phyloP scores from a whole-genome alignment of 495 filamentous ascomycete genomes.

The Lindgomyces ingoldianus region DNA sequence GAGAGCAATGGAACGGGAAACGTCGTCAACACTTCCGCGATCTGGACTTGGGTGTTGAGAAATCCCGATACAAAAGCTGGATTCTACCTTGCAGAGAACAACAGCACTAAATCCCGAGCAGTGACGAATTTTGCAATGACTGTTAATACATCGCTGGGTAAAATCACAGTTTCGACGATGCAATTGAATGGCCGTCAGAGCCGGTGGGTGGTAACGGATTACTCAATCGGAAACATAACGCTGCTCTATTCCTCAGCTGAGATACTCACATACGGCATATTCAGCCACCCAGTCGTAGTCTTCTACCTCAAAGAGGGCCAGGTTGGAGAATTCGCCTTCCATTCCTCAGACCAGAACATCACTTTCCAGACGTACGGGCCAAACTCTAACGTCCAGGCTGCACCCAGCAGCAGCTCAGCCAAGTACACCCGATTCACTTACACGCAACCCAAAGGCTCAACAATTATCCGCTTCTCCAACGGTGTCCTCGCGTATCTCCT shows the following conservation, averaged over 20 bases:
- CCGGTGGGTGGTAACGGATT: slow-evolving; percentile 62
- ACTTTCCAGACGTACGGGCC: slow-evolving; percentile 16
- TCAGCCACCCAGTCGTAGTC: slow-evolving; percentile 53
- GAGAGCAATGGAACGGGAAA: slow-evolving; percentile 61
- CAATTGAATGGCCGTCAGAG: slow-evolving; percentile 58
- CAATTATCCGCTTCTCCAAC: slow-evolving; percentile 52
- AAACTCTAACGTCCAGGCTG: not conserved
- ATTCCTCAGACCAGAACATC: slow-evolving; percentile 40
- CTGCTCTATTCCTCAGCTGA: slow-evolving; percentile 63
- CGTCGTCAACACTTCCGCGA: slow-evolving; percentile 48
- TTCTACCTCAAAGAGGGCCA: slow-evolving; percentile 58
- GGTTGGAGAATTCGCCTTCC: slow-evolving; percentile 57
- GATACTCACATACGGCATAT: slow-evolving; percentile 53
- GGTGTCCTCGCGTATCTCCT: slow-evolving; percentile 52
- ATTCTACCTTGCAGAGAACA: slow-evolving; percentile 61
- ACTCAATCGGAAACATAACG: slow-evolving; percentile 52
- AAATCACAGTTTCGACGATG: slow-evolving; percentile 50
- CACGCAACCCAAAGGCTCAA: slow-evolving; percentile 52
- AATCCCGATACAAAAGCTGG: slow-evolving; percentile 56
- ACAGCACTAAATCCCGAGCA: slow-evolving; percentile 48
- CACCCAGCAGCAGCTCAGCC: not conserved
- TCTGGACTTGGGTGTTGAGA: slow-evolving; percentile 55
- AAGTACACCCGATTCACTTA: slow-evolving; percentile 48
- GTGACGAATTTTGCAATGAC: slow-evolving; percentile 54
- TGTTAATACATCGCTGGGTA: slow-evolving; percentile 56